Conservation (phyloP, 768 basidiomycete genomes). For the Terana coerulea region DNA sequence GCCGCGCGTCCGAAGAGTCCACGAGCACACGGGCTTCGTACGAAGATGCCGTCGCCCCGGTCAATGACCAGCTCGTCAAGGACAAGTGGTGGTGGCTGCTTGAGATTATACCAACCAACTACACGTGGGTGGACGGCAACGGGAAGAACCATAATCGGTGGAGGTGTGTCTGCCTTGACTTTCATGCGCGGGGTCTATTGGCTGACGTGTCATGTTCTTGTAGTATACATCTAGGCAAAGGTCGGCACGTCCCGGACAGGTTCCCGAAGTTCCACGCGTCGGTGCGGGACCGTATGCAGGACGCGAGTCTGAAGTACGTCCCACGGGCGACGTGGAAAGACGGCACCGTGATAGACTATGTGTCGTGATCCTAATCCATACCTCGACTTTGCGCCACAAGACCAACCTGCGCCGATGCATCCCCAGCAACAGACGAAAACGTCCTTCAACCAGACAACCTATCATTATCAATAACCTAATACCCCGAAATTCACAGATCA, state of each 20-base stretch:
- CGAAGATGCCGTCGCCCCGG: constrained; percentile 41
- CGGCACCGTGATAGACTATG: constrained; percentile 27
- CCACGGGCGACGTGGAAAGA: constrained; percentile 52
- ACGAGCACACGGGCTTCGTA: constrained; percentile 18
- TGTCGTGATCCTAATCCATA: too few relatives aligned
- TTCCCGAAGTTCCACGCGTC: constrained; percentile 59
- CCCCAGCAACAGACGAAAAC: too few relatives aligned
- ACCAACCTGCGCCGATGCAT: too few relatives aligned
- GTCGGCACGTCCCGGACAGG: constrained; percentile 41
- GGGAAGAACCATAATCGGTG: constrained; percentile 52
- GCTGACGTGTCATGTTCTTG: neutral
- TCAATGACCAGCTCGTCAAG: constrained; percentile 48
- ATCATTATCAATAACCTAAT: neutral
- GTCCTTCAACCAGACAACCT: too few relatives aligned
- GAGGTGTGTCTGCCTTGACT: constrained; percentile 40
- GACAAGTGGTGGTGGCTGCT: constrained; percentile 64
- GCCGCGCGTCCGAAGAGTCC: neutral
- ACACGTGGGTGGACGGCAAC: constrained; percentile 51
- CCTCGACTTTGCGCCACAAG: too few relatives aligned
- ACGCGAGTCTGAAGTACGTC: constrained; percentile 45
- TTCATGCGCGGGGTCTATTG: neutral
- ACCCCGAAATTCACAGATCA: too few relatives aligned
- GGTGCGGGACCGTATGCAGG: constrained; percentile 56
- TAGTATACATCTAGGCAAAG: constrained; percentile 55
- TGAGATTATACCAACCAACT: constrained; percentile 56